These are phyloP conservation scores for Babjeviella inositovora DNA, from an alignment of 805 yeast species.

Conservation along the genomic window DNA sequence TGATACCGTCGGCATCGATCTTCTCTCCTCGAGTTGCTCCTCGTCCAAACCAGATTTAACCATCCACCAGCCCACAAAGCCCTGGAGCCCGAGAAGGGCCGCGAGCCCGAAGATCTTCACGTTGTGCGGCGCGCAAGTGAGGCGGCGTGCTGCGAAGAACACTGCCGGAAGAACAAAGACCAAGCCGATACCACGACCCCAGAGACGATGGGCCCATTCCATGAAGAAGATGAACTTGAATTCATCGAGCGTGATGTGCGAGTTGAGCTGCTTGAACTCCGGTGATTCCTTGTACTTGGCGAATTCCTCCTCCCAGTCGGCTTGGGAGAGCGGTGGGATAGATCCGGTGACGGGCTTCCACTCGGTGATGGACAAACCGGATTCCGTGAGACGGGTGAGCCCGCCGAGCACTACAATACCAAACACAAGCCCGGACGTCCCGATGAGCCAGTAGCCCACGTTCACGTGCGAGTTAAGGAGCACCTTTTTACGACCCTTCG, in stretches of 20 bases:
- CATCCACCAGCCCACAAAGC: constrained; percentile 99
- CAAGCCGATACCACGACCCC: constrained; percentile 85
- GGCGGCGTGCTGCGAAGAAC: constrained; percentile 56
- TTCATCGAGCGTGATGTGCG: constrained; percentile 80
- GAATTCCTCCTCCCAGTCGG: constrained; percentile 81
- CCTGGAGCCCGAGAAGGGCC: constrained; percentile 77
- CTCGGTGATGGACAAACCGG: constrained; percentile 91
- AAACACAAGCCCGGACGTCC: constrained; percentile 78
- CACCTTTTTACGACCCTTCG: no score
- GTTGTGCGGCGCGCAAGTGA: constrained; percentile 53
- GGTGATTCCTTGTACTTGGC: constrained; percentile 72
- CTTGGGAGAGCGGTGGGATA: constrained; percentile 69
- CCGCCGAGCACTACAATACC: constrained; percentile 97
- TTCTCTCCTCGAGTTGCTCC: constrained; percentile 59
- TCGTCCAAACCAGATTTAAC: constrained; percentile 88
- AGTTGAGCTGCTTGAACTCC: constrained; percentile 77
- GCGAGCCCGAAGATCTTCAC: constrained; percentile 57
- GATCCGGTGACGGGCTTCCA: constrained; percentile 98
- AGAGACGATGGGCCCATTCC: constrained; percentile 95
- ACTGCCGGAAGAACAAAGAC: constrained; percentile 73
- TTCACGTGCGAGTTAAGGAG: constrained; percentile 34
- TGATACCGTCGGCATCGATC: constrained; percentile 92
- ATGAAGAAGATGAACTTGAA: constrained; percentile 87
- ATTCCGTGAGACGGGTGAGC: constrained; percentile 84
- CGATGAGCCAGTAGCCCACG: constrained; percentile 81